These are phyloP conservation scores for Infundibulicybe gibba DNA, from an alignment of 768 basidiomycete species.

Conservation along the genomic window DNA sequence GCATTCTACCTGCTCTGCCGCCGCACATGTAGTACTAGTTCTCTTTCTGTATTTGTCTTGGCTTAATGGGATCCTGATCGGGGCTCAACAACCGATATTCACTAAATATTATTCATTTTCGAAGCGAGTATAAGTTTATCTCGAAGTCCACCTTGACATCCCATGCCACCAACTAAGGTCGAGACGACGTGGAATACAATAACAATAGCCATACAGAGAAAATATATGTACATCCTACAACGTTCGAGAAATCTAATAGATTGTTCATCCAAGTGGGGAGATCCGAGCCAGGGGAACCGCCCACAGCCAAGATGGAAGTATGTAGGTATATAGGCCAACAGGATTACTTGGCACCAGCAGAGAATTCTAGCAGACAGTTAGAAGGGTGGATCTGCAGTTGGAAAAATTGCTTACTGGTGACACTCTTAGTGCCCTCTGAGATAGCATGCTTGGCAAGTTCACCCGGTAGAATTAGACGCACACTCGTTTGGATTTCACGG, in stretches of 20 bases:
- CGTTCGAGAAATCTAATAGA: too few relatives aligned
- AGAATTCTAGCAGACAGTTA: constrained; percentile 32
- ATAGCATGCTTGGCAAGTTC: constrained; percentile 88
- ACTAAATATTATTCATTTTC: too few relatives aligned
- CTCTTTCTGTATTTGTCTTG: too few relatives aligned
- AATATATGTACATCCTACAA: not conserved
- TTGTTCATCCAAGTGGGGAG: too few relatives aligned
- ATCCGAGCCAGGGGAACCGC: too few relatives aligned
- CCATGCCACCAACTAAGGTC: constrained; percentile 2
- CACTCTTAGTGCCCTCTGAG: constrained; percentile 55
- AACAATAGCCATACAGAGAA: constrained; percentile 9
- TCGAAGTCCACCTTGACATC: too few relatives aligned
- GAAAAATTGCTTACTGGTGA: constrained; percentile 11
- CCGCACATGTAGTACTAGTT: too few relatives aligned
- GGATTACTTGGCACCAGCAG: constrained; percentile 43
- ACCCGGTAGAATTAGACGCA: constrained; percentile 80
- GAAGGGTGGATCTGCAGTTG: not conserved
- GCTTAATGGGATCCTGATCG: too few relatives aligned
- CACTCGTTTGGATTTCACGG: constrained; percentile 84
- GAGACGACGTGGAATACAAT: constrained; percentile 13
- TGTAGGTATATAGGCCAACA: not conserved
- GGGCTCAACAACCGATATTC: too few relatives aligned
- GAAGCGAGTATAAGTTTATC: not conserved
- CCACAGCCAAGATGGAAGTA: not conserved
- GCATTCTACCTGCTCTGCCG: too few relatives aligned